These are phyloP conservation scores for Rosa persica DNA, from an alignment of 306 rosid species.

Conservation along the genomic window DNA sequence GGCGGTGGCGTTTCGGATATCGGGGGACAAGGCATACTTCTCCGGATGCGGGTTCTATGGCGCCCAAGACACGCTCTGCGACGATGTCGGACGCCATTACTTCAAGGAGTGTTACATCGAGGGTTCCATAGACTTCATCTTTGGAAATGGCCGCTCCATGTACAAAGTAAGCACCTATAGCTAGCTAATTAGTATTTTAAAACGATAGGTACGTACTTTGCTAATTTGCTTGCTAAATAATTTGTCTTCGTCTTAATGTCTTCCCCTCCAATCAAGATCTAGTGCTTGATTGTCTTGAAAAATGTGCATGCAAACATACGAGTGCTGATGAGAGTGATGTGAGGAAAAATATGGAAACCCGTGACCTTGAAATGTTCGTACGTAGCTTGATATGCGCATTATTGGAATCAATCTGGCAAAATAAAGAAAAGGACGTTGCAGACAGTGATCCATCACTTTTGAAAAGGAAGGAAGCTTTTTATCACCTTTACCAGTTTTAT, in stretches of 20 bases:
- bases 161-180: constrained; percentile 52
- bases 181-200: background rate
- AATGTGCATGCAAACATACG: background rate
- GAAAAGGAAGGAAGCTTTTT: background rate
- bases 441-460: background rate
- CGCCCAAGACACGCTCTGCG: constrained; percentile 86
- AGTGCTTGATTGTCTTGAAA: background rate
- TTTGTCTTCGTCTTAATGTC: background rate
- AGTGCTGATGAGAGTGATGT: background rate
- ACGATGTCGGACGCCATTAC: constrained; percentile 94
- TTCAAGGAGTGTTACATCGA: constrained; percentile 89
- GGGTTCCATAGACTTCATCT: constrained; percentile 90
- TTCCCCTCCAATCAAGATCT: background rate
- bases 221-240: background rate
- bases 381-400: background rate
- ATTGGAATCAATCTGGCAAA: background rate
- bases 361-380: background rate
- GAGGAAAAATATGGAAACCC: constrained; percentile 6
- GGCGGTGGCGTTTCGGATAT: constrained; percentile 79
- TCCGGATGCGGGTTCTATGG: constrained; percentile 83
- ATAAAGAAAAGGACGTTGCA: background rate
- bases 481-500: background rate
- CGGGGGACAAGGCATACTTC: constrained; percentile 89
- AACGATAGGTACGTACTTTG: background rate
- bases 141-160: constrained; percentile 91